These are phyloP conservation scores for Globisporangium mamillatum DNA, from an alignment of 352 stramenopile species.

Conservation along the genomic window DNA sequence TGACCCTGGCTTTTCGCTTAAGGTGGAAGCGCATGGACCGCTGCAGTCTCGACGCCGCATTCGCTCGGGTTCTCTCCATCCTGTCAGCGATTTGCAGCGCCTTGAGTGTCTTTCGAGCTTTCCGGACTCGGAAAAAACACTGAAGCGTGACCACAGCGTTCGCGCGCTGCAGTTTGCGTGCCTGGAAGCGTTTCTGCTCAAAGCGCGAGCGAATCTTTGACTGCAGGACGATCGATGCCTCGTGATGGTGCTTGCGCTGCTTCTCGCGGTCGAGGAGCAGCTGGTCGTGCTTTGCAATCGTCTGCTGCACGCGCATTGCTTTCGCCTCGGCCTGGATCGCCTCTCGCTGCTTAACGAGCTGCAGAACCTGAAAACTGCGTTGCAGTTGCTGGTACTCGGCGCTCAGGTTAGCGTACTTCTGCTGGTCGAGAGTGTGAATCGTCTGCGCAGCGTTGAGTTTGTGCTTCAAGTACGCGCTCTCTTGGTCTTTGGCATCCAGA, in stretches of 20 bases:
- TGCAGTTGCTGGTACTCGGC: slow-evolving; percentile 37
- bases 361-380: slow-evolving; percentile 18
- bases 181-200: slow-evolving; percentile 65
- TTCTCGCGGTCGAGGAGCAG: slow-evolving; percentile 35
- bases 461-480: slow-evolving; percentile 11
- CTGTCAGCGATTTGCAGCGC: slow-evolving; percentile 20
- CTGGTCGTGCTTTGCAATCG: slow-evolving; percentile 38
- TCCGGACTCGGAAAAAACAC: slow-evolving; percentile 28
- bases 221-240: slow-evolving; percentile 61
- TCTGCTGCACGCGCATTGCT: slow-evolving; percentile 36
- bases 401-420: slow-evolving; percentile 27
- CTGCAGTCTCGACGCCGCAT: slow-evolving; percentile 32
- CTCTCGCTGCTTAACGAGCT: slow-evolving; percentile 39
- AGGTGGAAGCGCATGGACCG: slow-evolving; percentile 38
- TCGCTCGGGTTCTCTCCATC: neutral
- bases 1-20: slow-evolving; percentile 29
- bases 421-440: slow-evolving; percentile 28
- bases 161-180: slow-evolving; percentile 38
- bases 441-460: slow-evolving; percentile 23
- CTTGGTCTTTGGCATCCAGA: slow-evolving; percentile 15
- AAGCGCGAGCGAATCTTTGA: slow-evolving; percentile 49
- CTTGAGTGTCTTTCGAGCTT: slow-evolving; percentile 18
- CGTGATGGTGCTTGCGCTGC: slow-evolving; percentile 28
- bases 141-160: slow-evolving; percentile 41
- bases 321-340: slow-evolving; percentile 39